These are phyloP conservation scores for Aspergillus sergii DNA, from an alignment of 2,329 filamentous ascomycete species.

Conservation along the genomic window DNA sequence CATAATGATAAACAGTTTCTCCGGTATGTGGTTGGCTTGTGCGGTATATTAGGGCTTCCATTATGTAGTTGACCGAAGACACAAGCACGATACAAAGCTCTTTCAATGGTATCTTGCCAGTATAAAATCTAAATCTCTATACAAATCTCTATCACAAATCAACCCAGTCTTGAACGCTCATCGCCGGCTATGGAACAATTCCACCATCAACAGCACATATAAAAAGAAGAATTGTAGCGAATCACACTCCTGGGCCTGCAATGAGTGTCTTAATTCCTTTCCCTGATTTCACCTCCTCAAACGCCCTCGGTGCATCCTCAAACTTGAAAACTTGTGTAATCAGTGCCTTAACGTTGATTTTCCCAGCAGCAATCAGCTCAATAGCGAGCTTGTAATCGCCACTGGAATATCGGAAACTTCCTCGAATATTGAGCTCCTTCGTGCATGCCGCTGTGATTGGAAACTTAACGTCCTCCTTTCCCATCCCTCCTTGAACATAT, in stretches of 20 bases:
- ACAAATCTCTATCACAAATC: too few species aligned
- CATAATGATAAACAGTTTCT: too few species aligned
- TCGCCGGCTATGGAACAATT: not conserved
- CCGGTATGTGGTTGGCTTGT: too few species aligned
- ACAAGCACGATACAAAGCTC: not conserved
- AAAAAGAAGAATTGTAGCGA: too few species aligned
- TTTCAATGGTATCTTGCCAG: not conserved
- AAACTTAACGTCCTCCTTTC: constrained; percentile 71
- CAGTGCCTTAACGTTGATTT: constrained; percentile 62
- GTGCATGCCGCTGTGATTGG: constrained; percentile 64
- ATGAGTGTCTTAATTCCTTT: constrained; percentile 20
- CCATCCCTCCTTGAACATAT: constrained; percentile 87
- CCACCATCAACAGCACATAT: not conserved
- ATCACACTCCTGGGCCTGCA: not conserved
- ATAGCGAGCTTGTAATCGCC: constrained; percentile 80
- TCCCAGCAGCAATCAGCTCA: constrained; percentile 68
- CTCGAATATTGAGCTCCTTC: constrained; percentile 79
- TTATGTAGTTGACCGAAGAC: not conserved
- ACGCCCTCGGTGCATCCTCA: constrained; percentile 34
- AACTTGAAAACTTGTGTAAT: constrained; percentile 33
- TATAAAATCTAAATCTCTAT: not conserved
- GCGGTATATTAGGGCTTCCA: not conserved
- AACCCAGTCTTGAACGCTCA: not conserved
- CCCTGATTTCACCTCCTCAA: constrained; percentile 27
- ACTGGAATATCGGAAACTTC: constrained; percentile 78